These are phyloP conservation scores for Erodium chrysanthum DNA, from an alignment of 441 rosid species.

Conservation along the genomic window DNA sequence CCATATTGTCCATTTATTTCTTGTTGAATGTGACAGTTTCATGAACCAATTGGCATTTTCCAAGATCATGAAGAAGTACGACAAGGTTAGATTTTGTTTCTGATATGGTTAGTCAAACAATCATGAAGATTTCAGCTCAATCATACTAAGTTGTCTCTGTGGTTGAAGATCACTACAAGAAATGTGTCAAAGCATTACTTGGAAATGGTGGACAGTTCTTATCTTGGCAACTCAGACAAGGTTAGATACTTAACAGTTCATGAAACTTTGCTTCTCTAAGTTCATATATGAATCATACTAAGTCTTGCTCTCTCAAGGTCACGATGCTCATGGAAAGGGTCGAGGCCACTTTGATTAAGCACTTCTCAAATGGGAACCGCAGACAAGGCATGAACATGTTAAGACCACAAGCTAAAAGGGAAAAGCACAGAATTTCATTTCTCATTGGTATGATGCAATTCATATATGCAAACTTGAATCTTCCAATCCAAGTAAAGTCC, in stretches of 20 bases:
- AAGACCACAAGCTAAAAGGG: constrained; percentile 48
- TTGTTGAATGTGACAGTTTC: constrained; percentile 35
- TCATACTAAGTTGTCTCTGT: constrained; percentile 7
- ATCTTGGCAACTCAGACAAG: constrained; percentile 59
- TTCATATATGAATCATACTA: no score
- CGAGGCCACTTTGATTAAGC: constrained; percentile 50
- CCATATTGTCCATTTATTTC: not conserved
- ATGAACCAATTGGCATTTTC: constrained; percentile 33
- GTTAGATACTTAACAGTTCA: constrained; percentile 18
- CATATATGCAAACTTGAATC: no score
- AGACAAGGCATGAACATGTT: constrained; percentile 50
- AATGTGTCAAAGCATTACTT: constrained; percentile 53
- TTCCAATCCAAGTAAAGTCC: no score
- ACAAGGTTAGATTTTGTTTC: constrained; percentile 40
- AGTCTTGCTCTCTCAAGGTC: constrained; percentile 30
- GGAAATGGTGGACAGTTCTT: constrained; percentile 56
- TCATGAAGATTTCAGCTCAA: not conserved
- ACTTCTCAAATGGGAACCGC: constrained; percentile 64
- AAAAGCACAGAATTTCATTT: constrained; percentile 58
- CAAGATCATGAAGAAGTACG: constrained; percentile 64
- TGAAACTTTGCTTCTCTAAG: not conserved
- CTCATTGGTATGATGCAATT: constrained; percentile 28
- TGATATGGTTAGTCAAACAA: not conserved
- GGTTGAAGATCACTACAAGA: constrained; percentile 41
- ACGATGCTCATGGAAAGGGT: constrained; percentile 49